These are phyloP conservation scores for Ulota crispa DNA, from an alignment of 225 moss, liverwort and hornwort genomes.

Conservation along the genomic window DNA sequence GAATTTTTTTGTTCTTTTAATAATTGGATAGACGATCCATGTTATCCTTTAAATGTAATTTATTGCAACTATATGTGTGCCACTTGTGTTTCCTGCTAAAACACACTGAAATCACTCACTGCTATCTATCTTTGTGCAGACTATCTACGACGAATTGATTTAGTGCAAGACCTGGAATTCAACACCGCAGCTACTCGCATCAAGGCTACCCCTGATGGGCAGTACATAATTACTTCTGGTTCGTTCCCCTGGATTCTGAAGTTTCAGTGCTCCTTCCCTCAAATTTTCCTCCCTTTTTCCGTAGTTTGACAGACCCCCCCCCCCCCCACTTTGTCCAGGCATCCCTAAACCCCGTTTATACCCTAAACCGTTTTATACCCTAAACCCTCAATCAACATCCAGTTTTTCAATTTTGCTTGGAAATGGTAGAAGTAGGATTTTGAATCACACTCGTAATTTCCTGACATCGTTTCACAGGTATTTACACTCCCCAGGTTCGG, in stretches of 20 bases:
- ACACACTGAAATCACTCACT: background rate
- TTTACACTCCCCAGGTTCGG: slow-evolving; percentile 91
- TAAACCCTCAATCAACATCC: background rate
- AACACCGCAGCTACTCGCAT: slow-evolving; percentile 84
- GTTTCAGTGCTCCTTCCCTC: background rate
- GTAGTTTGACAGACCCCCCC: background rate
- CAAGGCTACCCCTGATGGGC: slow-evolving; percentile 83
- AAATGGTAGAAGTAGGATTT: background rate
- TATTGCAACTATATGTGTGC: background rate
- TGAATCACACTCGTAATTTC: slow-evolving; percentile 7
- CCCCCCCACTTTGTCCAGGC: background rate
- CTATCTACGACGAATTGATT: slow-evolving; percentile 77
- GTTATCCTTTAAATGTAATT: background rate
- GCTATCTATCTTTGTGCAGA: slow-evolving; percentile 30
- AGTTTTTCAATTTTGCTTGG: background rate
- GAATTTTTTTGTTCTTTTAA: background rate
- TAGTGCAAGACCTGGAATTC: slow-evolving; percentile 84
- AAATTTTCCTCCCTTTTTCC: background rate
- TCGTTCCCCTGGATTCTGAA: slow-evolving; percentile 1
- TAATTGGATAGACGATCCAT: background rate
- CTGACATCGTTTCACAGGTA: slow-evolving; percentile 40
- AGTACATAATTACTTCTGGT: slow-evolving; percentile 85
- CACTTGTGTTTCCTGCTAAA: background rate
- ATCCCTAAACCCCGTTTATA: background rate
- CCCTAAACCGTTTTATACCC: background rate